A percentile compares a stretch with the other conserved stretches of the same genome.
Conservation (phyloP, 2,329 filamentous ascomycete genomes). For the Verticillium alfalfae region DNA sequence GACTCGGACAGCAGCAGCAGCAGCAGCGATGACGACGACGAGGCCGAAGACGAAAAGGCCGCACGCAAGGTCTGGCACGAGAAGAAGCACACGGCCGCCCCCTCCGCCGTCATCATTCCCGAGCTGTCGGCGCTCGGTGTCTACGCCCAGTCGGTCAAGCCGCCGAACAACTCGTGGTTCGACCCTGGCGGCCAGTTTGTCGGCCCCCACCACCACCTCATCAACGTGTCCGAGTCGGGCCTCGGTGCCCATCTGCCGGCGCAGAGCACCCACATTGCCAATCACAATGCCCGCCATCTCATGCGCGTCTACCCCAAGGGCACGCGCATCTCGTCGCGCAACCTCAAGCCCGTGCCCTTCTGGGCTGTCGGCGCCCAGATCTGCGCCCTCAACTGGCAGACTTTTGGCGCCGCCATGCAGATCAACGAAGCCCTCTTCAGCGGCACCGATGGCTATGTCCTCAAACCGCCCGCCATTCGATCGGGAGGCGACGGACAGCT, state of each 20-base stretch:
- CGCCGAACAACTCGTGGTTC: slow-evolving; percentile 61
- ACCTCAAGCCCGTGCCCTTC: slow-evolving; percentile 57
- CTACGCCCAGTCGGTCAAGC: slow-evolving; percentile 66
- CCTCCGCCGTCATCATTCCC: slow-evolving; percentile 49
- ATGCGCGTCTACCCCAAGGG: slow-evolving; percentile 68
- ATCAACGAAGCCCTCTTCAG: slow-evolving; percentile 64
- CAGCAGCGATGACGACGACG: slow-evolving; percentile 26
- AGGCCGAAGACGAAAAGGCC: slow-evolving; percentile 31
- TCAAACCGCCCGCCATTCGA: slow-evolving; percentile 58
- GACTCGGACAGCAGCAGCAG: slow-evolving; percentile 23
- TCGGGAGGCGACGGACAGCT: slow-evolving; percentile 46
- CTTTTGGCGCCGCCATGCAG: slow-evolving; percentile 60
- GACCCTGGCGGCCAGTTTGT: slow-evolving; percentile 42
- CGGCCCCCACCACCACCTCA: slow-evolving; percentile 58
- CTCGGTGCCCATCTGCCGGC: slow-evolving; percentile 45
- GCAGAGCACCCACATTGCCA: slow-evolving; percentile 40
- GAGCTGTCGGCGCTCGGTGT: slow-evolving; percentile 62
- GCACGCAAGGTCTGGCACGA: slow-evolving; percentile 48
- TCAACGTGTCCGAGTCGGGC: slow-evolving; percentile 63
- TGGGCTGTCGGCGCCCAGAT: slow-evolving; percentile 66
- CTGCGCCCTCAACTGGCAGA: slow-evolving; percentile 67
- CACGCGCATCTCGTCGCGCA: slow-evolving; percentile 61
- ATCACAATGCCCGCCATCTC: slow-evolving; percentile 59
- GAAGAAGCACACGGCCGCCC: slow-evolving; percentile 41
- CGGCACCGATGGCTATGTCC: slow-evolving; percentile 58